phyloP scores from a whole-genome alignment of 805 yeast species.

The Metschnikowia henanensis region DNA sequence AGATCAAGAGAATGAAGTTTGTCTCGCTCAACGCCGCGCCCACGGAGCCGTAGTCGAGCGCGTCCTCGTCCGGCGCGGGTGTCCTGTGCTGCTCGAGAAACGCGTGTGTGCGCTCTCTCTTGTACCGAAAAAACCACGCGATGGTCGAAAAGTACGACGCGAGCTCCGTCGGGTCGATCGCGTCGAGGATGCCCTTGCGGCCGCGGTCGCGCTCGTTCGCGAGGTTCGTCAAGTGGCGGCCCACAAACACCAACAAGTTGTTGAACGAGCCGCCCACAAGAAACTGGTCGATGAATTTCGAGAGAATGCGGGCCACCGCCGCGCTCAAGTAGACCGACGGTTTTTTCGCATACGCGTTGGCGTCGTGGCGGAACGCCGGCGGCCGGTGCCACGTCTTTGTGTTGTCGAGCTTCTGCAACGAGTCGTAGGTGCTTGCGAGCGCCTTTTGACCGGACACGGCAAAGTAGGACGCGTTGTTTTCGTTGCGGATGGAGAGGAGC shows the following conservation, averaged over 20 bases:
- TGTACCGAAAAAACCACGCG: conserved; percentile 78
- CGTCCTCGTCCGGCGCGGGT: conserved; percentile 27
- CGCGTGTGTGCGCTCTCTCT: conserved; percentile 35
- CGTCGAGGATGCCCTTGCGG: conserved; percentile 27
- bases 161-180: conserved; percentile 36
- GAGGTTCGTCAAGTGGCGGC: conserved; percentile 26
- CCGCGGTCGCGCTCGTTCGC: conserved; percentile 17
- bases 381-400: conserved; percentile 64
- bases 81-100: background rate
- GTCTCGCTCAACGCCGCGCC: conserved; percentile 62
- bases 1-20: conserved; percentile 53
- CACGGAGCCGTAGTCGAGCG: conserved; percentile 42
- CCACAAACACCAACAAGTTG: conserved; percentile 54
- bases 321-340: conserved; percentile 29
- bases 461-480: conserved; percentile 56
- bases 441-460: conserved; percentile 74
- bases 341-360: conserved; percentile 33
- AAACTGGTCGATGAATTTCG: conserved; percentile 49
- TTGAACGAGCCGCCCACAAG: conserved; percentile 78
- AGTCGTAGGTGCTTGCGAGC: conserved; percentile 45
- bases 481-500: conserved; percentile 64
- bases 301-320: conserved; percentile 30
- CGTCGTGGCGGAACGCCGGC: conserved; percentile 37
- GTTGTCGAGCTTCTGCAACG: conserved; percentile 65
- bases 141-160: conserved; percentile 55